Base-by-base conservation (phyloP, 257 asterid genomes). In the Misopates orontium region DNA sequence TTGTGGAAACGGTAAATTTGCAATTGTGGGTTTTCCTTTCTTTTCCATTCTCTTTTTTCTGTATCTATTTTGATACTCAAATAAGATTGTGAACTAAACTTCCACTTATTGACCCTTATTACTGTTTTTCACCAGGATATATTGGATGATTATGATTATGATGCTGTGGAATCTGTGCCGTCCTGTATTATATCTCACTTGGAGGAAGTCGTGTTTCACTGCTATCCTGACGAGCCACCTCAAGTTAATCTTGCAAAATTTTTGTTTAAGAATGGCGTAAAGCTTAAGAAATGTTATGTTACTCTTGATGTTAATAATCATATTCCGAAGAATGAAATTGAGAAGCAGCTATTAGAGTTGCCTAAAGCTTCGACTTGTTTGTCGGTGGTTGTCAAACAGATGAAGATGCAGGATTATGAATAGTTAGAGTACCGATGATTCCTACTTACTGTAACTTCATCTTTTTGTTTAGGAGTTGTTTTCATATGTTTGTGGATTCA, bases 131-230 rank as follows among this genome's bases (percentile, higher is more conserved):
- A 20, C 7, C 64, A 58, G 64, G 9, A 0, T 10, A 2, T 7
- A 28, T 28, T 28, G 36, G 16, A n/a, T n/a, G 64, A 58, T 36
- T 58, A 8, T 32, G 64, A 56, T 56, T 56, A 28, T 28, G 62
- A 36, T 14, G 40, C 8, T 0, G 47, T 57, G 17, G 50, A 36
- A 36, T 11, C 49, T 5, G n/a, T 58, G n/a, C 18, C 50, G 18
- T 36, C 31, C 4, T 58, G 64, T 19, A 36, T 58, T 11, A 12
- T n/a, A 19, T 57, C 48, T 2, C 63, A 57, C 47, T 5, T 58
- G 21, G 45, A n/a, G 1, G 28, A 58, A 20, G 22, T 36, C 17
- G 17, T 6, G 39, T 16, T 58, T 32, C 0, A 1, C 15, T 4
- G 0, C 16, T 36, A 12, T 36, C 2, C 1, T 11, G 44, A 28